Base-by-base conservation (phyloP, 176 grass and related monocot species). In the Elaeis guineensis region DNA sequence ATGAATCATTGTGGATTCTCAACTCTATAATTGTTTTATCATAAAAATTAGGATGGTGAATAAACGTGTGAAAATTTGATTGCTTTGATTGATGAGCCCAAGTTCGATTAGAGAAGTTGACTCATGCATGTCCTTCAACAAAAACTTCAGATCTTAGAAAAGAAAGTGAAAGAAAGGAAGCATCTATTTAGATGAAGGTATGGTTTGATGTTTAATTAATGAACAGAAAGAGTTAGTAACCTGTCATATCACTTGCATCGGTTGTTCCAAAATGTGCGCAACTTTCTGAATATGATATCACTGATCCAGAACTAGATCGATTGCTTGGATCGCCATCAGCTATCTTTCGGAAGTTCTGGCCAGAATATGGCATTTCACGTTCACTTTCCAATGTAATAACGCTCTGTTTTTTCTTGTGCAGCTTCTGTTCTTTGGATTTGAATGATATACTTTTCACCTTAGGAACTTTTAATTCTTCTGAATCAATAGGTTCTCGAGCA, bases 251-350 rank as follows among this genome's bases (percentile, higher is more conserved):
- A 69, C 71, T 81, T 72, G 82, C 74, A 84, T 95, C 82, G 74
- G 51, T 35, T 17, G 26, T 64, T 25, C 76, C 60, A 80, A 85
- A 80, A 63, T 84, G 76, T 14, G 79, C 86, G 60, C 77, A 90
- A 80, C 79, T 95, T 58, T 95, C 90, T 64, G 86, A 86, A 71
- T 86, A 89, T 63, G 90, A 90, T 58, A 89, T 52, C 54, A 62
- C 86, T 57, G 86, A 90, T 58, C 90, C 82, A 66, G 86, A 83
- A 83, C 83, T 83, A 86, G 90, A 81, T 50, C 63, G 72, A 73
- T 90, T 74, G 69, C 70, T 80, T 58, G 71, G 67, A 79, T 82
- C 78, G 16, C 21, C 59, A 64, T 76, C 82, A 61, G 61, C 77
- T 74, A 82, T 85, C 69, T 78, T 85, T 74, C 62, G 62, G 74